Evolutionary conservation across 805 yeast species (phyloP), one percentile per base, ranked within the genome.

Genomic region (Hanseniaspora vineae): DNA sequence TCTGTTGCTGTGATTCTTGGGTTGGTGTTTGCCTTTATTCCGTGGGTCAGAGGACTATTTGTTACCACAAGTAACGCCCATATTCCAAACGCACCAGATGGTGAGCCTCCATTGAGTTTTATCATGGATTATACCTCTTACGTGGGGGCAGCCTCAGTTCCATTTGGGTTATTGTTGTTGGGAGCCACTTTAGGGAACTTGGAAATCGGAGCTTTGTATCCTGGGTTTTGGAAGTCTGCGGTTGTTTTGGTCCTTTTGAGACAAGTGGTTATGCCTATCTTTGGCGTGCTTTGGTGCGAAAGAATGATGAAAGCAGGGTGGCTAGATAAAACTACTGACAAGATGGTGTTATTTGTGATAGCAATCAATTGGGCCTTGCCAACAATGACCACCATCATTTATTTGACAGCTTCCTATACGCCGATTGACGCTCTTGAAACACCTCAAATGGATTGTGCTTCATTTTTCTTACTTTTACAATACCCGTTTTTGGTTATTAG

Each of bases 131-230:
- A 79, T 51, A 69, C 89, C 1, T 60, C 75, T 10, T 92, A 89
- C 59, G 67, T 92, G 3, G 96, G 95, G 0, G 78, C 80, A 2
- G 96, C 97, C 0, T 80, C 86, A 42, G 97, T 90, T 33, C 97
- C 97, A 2, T 67, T 87, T 48, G 98, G 97, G 5, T 69, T 90
- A 50, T 62, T 87, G 45, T 61, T 92, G 44, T 64, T 92, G 23
- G 98, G 98, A 1, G 95, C 90, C 3, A 88, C 96, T 6, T 77
- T 90, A 43, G 84, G 96, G 1, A 68, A 96, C 46, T 70, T 90
- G 43, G 67, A 76, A 49, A 66, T 87, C 35, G 74, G 72, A 13
- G 61, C 70, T 18, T 67, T 89, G 60, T 81, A 84, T 8, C 67
- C 70, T 13, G 90, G 90, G 1, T 81, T 84, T 55, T 69, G 76